Evolutionary conservation across 1,284 basidiomycete genomes (phyloP).

Genomic region (Abortiporus biennis): DNA sequence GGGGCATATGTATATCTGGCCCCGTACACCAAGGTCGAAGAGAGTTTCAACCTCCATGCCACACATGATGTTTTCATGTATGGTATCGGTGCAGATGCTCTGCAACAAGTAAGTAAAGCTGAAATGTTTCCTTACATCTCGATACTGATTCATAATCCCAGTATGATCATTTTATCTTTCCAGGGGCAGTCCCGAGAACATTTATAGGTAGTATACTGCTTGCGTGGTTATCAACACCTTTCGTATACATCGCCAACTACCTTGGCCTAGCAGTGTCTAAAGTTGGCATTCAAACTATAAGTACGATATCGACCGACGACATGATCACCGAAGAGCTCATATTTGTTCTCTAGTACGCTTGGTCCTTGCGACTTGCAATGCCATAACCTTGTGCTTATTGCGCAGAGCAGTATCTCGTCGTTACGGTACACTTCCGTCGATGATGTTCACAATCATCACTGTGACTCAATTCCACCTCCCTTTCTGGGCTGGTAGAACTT

Average conservation of each 20-base stretch:
- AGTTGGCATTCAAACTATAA: constrained; percentile 54
- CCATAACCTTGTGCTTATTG: constrained; percentile 59
- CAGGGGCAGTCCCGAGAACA: constrained; percentile 86
- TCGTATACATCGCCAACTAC: constrained; percentile 34
- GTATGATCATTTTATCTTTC: constrained; percentile 90
- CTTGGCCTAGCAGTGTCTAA: constrained; percentile 45
- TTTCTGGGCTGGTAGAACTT: constrained; percentile 89
- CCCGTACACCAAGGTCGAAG: constrained; percentile 96
- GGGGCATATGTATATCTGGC: constrained; percentile 69
- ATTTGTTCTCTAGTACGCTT: constrained; percentile 55
- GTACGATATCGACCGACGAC: constrained; percentile 32
- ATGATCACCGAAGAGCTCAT: not conserved
- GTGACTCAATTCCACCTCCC: constrained; percentile 86
- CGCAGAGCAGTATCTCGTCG: constrained; percentile 54
- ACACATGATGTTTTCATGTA: constrained; percentile 84
- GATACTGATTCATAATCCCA: constrained; percentile 23
- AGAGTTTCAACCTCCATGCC: constrained; percentile 94
- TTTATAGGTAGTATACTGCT: constrained; percentile 73
- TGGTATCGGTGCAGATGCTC: constrained; percentile 41
- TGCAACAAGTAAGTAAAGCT: constrained; percentile 44
- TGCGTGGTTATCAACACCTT: constrained; percentile 45
- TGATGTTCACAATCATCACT: constrained; percentile 64
- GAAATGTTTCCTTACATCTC: not conserved
- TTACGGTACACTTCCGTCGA: constrained; percentile 54
- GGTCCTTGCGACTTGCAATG: constrained; percentile 66